Conservation (phyloP, 116 monocot genomes). For the Posidonia oceanica region DNA sequence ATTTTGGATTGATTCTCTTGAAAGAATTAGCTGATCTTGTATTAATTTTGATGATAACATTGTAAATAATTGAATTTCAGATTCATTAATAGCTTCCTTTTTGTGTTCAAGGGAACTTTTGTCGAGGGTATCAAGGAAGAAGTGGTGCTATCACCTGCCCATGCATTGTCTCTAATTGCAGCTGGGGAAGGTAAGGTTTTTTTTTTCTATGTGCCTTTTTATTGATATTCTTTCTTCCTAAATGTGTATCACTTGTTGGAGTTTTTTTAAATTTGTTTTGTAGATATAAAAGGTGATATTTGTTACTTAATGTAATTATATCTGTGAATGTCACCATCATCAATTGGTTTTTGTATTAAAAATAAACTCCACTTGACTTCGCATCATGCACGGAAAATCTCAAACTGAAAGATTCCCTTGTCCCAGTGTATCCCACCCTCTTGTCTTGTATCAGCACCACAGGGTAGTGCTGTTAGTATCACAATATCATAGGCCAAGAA, state of each 20-base stretch:
- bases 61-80: not conserved
- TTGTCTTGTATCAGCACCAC: too few species aligned
- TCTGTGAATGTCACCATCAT: too few species aligned
- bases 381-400: too few species aligned
- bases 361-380: too few species aligned
- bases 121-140: conserved; percentile 95
- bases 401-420: too few species aligned
- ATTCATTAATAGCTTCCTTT: not conserved
- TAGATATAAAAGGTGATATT: not conserved
- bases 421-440: too few species aligned
- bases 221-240: not conserved
- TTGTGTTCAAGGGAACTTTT: conserved; percentile 59
- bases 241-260: not conserved
- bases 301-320: too few species aligned
- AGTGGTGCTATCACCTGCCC: conserved; percentile 91
- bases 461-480: too few species aligned
- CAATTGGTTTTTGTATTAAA: too few species aligned
- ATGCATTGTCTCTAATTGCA: conserved; percentile 92
- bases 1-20: too few species aligned
- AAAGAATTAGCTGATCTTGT: not conserved
- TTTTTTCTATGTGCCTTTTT: not conserved
- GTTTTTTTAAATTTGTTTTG: not conserved
- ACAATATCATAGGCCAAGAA: too few species aligned
- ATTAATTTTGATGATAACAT: not conserved
- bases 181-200: conserved; percentile 82